Conservation (phyloP, 352 stramenopile species). For the Pythium aquatile region DNA sequence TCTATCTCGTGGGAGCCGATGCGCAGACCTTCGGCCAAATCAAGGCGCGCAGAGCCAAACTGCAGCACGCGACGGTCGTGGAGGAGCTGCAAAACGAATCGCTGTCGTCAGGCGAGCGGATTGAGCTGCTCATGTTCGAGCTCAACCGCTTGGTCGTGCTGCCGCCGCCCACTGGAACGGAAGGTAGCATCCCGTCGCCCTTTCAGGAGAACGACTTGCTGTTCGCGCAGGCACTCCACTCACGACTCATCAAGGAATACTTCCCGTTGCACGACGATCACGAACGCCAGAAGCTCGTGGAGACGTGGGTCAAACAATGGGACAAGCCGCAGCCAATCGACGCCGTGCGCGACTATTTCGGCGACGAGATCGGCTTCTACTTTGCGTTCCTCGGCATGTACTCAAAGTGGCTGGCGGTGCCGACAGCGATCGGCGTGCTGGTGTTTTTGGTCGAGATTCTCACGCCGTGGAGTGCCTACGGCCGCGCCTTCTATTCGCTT, state of each 20-base stretch:
- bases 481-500: constrained; percentile 81
- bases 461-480: constrained; percentile 54
- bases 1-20: constrained; percentile 59
- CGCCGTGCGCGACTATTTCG: constrained; percentile 72
- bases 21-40: constrained; percentile 54
- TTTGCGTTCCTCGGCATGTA: constrained; percentile 97
- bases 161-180: constrained; percentile 17
- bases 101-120: constrained; percentile 68
- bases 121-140: constrained; percentile 77
- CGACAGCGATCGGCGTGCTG: constrained; percentile 84
- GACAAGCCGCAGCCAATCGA: constrained; percentile 55
- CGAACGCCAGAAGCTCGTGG: constrained; percentile 61
- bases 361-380: constrained; percentile 95
- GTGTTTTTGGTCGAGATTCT: constrained; percentile 86
- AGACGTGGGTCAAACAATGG: constrained; percentile 79
- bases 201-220: constrained; percentile 72
- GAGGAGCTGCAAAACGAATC: constrained; percentile 41
- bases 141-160: constrained; percentile 54
- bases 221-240: constrained; percentile 67
- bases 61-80: constrained; percentile 40
- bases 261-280: constrained; percentile 77
- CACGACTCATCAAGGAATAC: constrained; percentile 59
- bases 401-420: constrained; percentile 91
- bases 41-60: constrained; percentile 55
- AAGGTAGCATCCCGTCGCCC: constrained; percentile 39